Evolutionary conservation across 1,284 basidiomycete species (phyloP), one percentile per base, ranked within the genome.

Genomic region (Volvariella surrecta): DNA sequence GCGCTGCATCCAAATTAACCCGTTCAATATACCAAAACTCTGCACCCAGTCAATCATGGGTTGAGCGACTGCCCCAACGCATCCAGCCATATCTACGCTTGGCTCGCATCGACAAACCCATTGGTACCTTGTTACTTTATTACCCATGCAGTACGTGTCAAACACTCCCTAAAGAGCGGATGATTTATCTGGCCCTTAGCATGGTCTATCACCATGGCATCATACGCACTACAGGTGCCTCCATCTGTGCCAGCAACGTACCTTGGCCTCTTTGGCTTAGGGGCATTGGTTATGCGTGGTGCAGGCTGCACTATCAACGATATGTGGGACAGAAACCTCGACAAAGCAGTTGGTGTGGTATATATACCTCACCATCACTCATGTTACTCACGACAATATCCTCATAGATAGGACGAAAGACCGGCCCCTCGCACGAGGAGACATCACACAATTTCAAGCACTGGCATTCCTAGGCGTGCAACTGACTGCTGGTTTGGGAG

Each of bases 261-360:
- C 56, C 68, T 90, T 31, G 67, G 75, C 19, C 70, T 99, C 0
- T 99, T 99, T 56, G 94, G 89, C 1, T 63, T 86, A 2, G 96
- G 96, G 0, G 92, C 96, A 0, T 56, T 97, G 35, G 75, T 99
- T 44, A 99, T 99, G 96, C 82, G 96, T 15, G 93, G 96, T 4
- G 96, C 96, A 4, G 96, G 96, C 3, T 99, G 96, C 60, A 98
- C 92, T 0, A 96, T 99, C 56, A 99, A 99, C 59, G 96, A 99
- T 59, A 86, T 99, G 82, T 99, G 96, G 94, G 96, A 99, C 60
- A 73, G 74, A 50, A 79, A 89, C 53, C 76, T 97, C 46, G 96
- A 99, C 67, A 82, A 80, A 56, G 80, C 84, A 45, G 96, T 99
- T 40, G 90, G 92, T 93, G 58, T 58, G 89, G 8, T 39, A 15